Evolutionary conservation across 768 basidiomycete species (phyloP), one percentile per base, ranked within the genome.

Genomic region (Suillus occidentalis): DNA sequence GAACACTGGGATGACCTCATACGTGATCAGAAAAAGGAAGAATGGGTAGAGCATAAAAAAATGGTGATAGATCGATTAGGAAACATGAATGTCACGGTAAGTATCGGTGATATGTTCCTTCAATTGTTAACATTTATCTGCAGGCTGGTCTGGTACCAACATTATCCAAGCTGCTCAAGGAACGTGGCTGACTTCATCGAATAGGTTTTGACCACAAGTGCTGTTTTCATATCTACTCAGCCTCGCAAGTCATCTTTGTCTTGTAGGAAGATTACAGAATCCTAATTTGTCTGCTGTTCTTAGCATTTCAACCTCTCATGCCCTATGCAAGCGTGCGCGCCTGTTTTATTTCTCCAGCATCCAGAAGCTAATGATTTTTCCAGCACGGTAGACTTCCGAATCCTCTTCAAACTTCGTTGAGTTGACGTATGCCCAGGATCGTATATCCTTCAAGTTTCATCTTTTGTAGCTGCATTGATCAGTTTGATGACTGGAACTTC

Each of bases 161-260:
- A 16, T 34, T 22, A 36, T n/a, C 3, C 7, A 18, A 14, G n/a
- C 36, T 56, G 34, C 36, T 37, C n/a, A 9, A 25, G 22, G 16
- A 40, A 18, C 2, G 53, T 28, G 37, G 39, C 16, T 58, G 31
- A 55, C 10, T 55, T 55, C 20, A 34, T 55, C 6, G 10, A 39
- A 58, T 40, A 58, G 39, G 37, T 58, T 40, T 58, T 58, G 57
- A 58, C 37, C 4, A 39, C 57, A 58, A 39, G 57, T 25, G 39
- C 57, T 58, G 37, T 58, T 28, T 58, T 58, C 2, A 39, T 58
- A 39, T 28, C 57, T 2, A 58, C 57, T 18, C 2, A 18, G 6
- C 57, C 37, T 39, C 57, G 22, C 4, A 28, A 58, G 25, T 58
- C 22, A 28, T 16, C 39, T 55, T 40, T 39, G 39, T 40, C 37